phyloP scores from a whole-genome alignment of 2,329 filamentous ascomycete genomes.

The Verticillium dahliae region DNA sequence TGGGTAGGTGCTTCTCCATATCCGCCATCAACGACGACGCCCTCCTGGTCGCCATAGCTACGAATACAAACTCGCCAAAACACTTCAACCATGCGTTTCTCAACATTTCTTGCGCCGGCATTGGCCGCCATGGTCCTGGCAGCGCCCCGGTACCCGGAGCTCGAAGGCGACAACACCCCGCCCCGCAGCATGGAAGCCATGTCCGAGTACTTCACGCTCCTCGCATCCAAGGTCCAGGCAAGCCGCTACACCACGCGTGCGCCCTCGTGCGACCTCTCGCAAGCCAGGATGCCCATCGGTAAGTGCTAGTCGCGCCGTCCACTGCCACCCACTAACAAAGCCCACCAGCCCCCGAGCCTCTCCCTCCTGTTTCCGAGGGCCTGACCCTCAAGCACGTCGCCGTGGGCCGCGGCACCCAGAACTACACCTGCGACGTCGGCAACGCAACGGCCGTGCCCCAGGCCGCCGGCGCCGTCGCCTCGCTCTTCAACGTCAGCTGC shows the following conservation, averaged over 20 bases:
- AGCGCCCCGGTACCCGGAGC: constrained; percentile 39
- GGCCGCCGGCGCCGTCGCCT: constrained; percentile 68
- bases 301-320: constrained; percentile 14
- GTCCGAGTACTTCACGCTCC: constrained; percentile 54
- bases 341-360: constrained; percentile 42
- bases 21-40: neutral
- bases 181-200: constrained; percentile 30
- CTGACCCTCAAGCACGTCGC: constrained; percentile 50
- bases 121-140: constrained; percentile 37
- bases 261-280: constrained; percentile 48
- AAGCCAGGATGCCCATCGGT: constrained; percentile 44
- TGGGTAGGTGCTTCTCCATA: neutral
- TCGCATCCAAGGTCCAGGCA: constrained; percentile 48
- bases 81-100: constrained; percentile 40
- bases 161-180: constrained; percentile 16
- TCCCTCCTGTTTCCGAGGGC: constrained; percentile 55
- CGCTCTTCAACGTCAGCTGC: constrained; percentile 84
- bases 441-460: constrained; percentile 56
- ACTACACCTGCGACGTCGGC: constrained; percentile 75
- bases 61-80: constrained; percentile 1
- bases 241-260: constrained; percentile 31
- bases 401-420: constrained; percentile 62
- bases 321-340: constrained; percentile 18
- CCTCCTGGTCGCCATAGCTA: neutral
- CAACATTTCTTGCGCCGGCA: constrained; percentile 37